phyloP scores from a whole-genome alignment of 164 flowering plant species.

The Santalum album region DNA sequence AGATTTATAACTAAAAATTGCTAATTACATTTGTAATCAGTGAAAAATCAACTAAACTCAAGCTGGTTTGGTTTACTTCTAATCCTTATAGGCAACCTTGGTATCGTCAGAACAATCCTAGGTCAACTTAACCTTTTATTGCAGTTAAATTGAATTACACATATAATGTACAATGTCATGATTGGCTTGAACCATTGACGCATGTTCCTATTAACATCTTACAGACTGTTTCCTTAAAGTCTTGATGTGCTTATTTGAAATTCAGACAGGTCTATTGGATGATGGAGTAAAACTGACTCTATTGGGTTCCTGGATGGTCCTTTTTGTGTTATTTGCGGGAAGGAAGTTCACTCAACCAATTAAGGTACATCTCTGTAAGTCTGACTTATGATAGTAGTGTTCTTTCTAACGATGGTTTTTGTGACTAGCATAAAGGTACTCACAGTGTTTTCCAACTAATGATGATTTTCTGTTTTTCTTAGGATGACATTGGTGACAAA shows the following conservation, averaged over 20 bases:
- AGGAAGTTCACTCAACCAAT: conserved; percentile 92
- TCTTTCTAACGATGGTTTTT: too few species aligned
- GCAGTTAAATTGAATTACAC: too few species aligned
- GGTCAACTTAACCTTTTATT: too few species aligned
- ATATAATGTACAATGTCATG: too few species aligned
- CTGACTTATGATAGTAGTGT: neutral
- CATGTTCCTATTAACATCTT: neutral
- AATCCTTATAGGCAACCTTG: too few species aligned
- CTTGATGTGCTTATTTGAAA: conserved; percentile 2
- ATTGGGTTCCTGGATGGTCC: conserved; percentile 75
- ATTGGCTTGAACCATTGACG: too few species aligned
- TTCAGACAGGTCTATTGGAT: conserved; percentile 75
- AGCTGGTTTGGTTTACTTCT: too few species aligned
- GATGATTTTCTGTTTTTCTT: conserved; percentile 8
- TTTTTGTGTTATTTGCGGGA: conserved; percentile 72
- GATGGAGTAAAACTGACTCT: conserved; percentile 52
- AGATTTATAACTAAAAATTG: too few species aligned
- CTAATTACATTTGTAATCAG: too few species aligned
- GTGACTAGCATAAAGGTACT: neutral
- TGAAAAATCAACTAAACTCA: too few species aligned
- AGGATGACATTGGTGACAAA: conserved; percentile 94
- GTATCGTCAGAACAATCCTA: too few species aligned
- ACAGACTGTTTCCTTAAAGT: neutral
- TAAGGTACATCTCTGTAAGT: conserved; percentile 39
- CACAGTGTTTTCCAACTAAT: neutral